Evolutionary conservation across 2,329 filamentous ascomycete species (phyloP).

Genomic region (Cercospora sesami): DNA sequence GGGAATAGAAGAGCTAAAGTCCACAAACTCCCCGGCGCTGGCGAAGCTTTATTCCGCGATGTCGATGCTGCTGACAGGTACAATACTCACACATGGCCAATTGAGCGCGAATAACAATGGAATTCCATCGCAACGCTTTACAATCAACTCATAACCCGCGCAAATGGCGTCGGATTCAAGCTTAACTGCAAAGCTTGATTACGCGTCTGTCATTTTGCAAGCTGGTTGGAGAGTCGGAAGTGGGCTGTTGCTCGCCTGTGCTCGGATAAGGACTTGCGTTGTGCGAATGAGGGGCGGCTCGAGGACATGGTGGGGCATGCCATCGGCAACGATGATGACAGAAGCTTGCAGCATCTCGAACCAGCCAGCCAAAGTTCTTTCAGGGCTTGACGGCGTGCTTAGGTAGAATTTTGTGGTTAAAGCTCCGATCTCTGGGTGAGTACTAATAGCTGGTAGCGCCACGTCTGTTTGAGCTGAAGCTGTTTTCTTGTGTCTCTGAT

Average conservation of each 20-base stretch:
- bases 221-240: not conserved
- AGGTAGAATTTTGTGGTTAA: constrained; percentile 3
- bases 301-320: constrained; percentile 6
- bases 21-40: not conserved
- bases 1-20: not conserved
- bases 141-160: not conserved
- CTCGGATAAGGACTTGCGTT: constrained; percentile 1
- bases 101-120: not conserved
- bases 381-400: not conserved
- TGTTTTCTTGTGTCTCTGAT: not conserved
- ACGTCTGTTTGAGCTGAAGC: not conserved
- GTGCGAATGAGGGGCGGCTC: not conserved
- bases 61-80: not conserved
- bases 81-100: not conserved
- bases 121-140: not conserved
- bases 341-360: constrained; percentile 1
- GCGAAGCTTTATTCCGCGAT: constrained; percentile 1
- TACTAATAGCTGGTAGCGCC: not conserved
- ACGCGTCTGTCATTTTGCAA: not conserved
- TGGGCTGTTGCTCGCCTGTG: not conserved
- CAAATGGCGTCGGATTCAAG: not conserved
- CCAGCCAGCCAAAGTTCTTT: not conserved
- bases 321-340: constrained; percentile 6
- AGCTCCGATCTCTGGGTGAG: not conserved
- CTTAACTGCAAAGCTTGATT: not conserved